Conservation (phyloP, 192 early-diverging fungal species). For the Chytriomyces sp. region DNA sequence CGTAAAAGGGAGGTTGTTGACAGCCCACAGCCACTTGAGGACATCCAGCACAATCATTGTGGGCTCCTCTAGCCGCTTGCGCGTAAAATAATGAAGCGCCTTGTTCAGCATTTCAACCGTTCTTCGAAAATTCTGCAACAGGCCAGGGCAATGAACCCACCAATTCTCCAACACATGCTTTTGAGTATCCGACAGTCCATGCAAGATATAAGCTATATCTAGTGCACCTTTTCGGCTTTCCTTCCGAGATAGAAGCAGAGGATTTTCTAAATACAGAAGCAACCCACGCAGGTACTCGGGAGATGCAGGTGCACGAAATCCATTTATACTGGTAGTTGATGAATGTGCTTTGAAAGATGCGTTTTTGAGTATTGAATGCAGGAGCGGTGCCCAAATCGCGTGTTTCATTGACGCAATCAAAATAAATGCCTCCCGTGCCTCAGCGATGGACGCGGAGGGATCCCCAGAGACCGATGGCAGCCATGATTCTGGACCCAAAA, state of each 20-base stretch:
- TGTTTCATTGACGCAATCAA: constrained; percentile 4
- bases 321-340: not conserved
- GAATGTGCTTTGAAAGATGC: not conserved
- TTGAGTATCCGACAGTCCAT: not conserved
- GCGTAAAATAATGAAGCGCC: constrained; percentile 7
- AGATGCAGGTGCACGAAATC: not conserved
- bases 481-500: not conserved
- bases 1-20: constrained; percentile 11
- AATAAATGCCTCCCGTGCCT: not conserved
- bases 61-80: not conserved
- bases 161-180: constrained; percentile 10
- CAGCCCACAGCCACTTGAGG: constrained; percentile 22
- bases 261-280: constrained; percentile 15
- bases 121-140: constrained; percentile 6
- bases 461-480: not conserved
- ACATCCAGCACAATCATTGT: constrained; percentile 4
- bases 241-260: not conserved
- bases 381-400: constrained; percentile 4
- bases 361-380: constrained; percentile 3
- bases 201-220: not conserved
- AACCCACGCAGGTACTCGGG: constrained; percentile 14
- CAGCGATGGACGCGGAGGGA: constrained; percentile 2
- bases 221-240: not conserved
- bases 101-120: constrained; percentile 5
- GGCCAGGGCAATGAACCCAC: constrained; percentile 1